Evolutionary conservation across 192 early-diverging fungal species (phyloP).

Genomic region (Cetraspora pellucida): DNA sequence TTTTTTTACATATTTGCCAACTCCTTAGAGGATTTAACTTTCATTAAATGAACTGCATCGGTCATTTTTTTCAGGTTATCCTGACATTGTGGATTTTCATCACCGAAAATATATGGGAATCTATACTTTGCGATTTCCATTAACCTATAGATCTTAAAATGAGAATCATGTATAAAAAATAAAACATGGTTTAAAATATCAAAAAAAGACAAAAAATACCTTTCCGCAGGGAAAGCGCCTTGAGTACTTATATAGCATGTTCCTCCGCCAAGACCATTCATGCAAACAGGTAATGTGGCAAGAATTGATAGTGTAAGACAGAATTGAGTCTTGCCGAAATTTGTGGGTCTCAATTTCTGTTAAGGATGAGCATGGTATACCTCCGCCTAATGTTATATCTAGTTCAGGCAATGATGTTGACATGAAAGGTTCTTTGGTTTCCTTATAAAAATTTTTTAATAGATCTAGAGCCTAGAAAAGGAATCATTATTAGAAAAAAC

Average conservation of each 20-base stretch:
- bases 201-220: neutral
- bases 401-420: slow-evolving; percentile 15
- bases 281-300: no score
- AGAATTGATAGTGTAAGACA: no score
- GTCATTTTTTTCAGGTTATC: slow-evolving; percentile 22
- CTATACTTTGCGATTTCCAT: slow-evolving; percentile 18
- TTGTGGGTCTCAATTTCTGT: slow-evolving; percentile 26
- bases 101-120: slow-evolving; percentile 12
- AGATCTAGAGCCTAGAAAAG: neutral
- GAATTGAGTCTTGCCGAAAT: slow-evolving; percentile 27
- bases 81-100: neutral
- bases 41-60: slow-evolving; percentile 11
- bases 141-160: slow-evolving; percentile 1
- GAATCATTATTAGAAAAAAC: neutral
- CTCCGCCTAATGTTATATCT: slow-evolving; percentile 25
- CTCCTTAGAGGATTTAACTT: slow-evolving; percentile 18
- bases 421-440: slow-evolving; percentile 15
- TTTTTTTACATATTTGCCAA: slow-evolving; percentile 16
- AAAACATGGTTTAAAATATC: no score
- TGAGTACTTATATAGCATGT: slow-evolving; percentile 32
- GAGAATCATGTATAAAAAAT: neutral
- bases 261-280: slow-evolving; percentile 26
- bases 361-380: slow-evolving; percentile 25
- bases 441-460: neutral
- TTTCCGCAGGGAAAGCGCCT: slow-evolving; percentile 8